phyloP scores from a whole-genome alignment of 352 stramenopile genomes.

The Phytophthora quininea region DNA sequence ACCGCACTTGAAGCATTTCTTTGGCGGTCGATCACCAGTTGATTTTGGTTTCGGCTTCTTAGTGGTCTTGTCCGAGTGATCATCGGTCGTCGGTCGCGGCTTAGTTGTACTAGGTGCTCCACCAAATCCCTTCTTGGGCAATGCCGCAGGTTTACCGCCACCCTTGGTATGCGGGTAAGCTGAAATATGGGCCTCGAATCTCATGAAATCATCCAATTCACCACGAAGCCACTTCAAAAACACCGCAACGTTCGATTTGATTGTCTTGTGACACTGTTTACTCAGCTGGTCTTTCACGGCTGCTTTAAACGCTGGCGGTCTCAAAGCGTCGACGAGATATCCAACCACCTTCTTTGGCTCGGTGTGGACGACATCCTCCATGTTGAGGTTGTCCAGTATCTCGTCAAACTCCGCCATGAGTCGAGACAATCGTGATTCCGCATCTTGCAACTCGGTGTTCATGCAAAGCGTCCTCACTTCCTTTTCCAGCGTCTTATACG shows the following conservation, averaged over 20 bases:
- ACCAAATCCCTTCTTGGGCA: background rate
- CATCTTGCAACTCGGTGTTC: conserved; percentile 7
- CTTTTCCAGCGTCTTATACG: conserved; percentile 9
- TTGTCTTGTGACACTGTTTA: conserved; percentile 1
- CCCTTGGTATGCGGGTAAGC: background rate
- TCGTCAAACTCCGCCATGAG: conserved; percentile 7
- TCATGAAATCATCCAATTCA: conserved; percentile 19
- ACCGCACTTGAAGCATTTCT: conserved; percentile 11
- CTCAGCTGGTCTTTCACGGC: conserved; percentile 9
- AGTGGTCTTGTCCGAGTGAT: background rate
- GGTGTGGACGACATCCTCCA: conserved; percentile 8
- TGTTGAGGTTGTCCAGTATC: conserved; percentile 6
- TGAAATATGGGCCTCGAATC: conserved; percentile 13
- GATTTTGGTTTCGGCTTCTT: background rate
- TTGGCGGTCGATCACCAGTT: background rate
- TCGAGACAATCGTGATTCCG: conserved; percentile 5
- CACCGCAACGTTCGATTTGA: conserved; percentile 4
- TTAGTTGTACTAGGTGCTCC: background rate
- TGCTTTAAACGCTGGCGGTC: background rate
- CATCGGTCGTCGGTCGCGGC: background rate
- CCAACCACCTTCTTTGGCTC: conserved; percentile 6
- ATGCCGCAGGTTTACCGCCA: background rate
- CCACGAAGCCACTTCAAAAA: conserved; percentile 11
- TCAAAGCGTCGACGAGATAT: conserved; percentile 1
- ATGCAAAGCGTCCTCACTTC: background rate